Percentiles rank a stretch among this genome's conserved stretches.
These are phyloP conservation scores for Cutaneotrichosporon dermatis DNA, from an alignment of 1,284 basidiomycete species.

Conservation along the genomic window DNA sequence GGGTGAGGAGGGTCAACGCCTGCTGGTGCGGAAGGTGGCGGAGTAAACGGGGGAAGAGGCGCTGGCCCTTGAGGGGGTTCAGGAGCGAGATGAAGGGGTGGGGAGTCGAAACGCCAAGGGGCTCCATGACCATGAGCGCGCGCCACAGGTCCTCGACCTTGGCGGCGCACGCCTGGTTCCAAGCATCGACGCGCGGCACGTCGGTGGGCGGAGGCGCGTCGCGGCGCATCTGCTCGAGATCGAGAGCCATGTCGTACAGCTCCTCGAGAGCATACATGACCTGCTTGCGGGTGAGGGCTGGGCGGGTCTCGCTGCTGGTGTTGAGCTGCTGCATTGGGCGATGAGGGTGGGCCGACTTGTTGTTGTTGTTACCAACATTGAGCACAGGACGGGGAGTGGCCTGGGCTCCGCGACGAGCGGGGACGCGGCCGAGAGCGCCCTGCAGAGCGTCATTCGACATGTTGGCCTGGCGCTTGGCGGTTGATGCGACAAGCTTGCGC, in stretches of 20 bases:
- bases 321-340: constrained; percentile 47
- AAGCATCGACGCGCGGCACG: constrained; percentile 59
- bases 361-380: constrained; percentile 57
- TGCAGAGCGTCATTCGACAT: constrained; percentile 58
- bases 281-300: constrained; percentile 71
- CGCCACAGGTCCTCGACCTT: constrained; percentile 73
- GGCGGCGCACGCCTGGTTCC: constrained; percentile 58
- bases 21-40: constrained; percentile 77
- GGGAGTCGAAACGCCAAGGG: constrained; percentile 84
- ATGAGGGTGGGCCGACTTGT: constrained; percentile 50
- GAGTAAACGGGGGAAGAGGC: constrained; percentile 79
- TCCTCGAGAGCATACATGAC: constrained; percentile 75
- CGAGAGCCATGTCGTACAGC: constrained; percentile 78
- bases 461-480: constrained; percentile 77
- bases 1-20: constrained; percentile 79
- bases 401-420: constrained; percentile 55
- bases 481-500: constrained; percentile 90
- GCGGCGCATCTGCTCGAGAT: constrained; percentile 79
- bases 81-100: constrained; percentile 96
- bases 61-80: constrained; percentile 85
- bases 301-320: constrained; percentile 51
- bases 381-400: constrained; percentile 93
- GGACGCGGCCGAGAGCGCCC: constrained; percentile 90
- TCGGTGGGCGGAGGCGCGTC: constrained; percentile 60
- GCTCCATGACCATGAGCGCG: constrained; percentile 77